phyloP scores from a whole-genome alignment of 2,329 filamentous ascomycete species.

The Fusarium acutatum region DNA sequence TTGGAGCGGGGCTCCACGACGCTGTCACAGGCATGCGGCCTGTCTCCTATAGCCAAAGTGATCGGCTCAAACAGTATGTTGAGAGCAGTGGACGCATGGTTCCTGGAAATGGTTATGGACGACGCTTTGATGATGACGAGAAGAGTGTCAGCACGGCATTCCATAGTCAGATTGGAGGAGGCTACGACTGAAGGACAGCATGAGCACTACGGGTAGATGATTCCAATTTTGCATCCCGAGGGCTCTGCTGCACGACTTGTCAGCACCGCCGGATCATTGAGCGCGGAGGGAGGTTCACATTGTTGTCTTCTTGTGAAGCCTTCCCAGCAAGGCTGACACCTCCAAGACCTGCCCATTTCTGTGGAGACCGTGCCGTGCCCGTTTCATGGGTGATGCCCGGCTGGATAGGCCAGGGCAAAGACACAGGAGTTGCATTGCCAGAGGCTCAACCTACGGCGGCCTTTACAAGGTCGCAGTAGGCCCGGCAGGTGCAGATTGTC shows the following conservation, averaged over 20 bases:
- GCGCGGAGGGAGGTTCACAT: conserved; percentile 29
- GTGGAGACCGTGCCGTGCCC: conserved; percentile 36
- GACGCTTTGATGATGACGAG: conserved; percentile 87
- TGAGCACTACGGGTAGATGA: conserved; percentile 42
- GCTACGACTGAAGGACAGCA: conserved; percentile 58
- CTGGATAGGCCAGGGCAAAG: conserved; percentile 32
- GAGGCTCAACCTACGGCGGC: conserved; percentile 31
- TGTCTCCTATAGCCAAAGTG: conserved; percentile 67
- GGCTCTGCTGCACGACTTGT: conserved; percentile 38
- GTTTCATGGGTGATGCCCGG: conserved; percentile 31
- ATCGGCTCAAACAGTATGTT: conserved; percentile 93
- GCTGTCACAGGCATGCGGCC: conserved; percentile 71
- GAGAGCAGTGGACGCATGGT: conserved; percentile 81
- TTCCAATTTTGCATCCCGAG: conserved; percentile 42
- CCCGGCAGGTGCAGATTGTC: conserved; percentile 43
- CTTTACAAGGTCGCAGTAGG: conserved; percentile 30
- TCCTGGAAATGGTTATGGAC: conserved; percentile 73
- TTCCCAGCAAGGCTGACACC: conserved; percentile 33
- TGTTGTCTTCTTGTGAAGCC: conserved; percentile 34
- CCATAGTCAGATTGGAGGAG: conserved; percentile 86
- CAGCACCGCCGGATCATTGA: conserved; percentile 31
- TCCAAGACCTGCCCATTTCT: conserved; percentile 24
- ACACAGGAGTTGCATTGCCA: conserved; percentile 32
- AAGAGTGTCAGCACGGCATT: conserved; percentile 97
- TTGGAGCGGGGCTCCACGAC: conserved; percentile 81